phyloP scores from a whole-genome alignment of 176 grass and related monocot genomes.

The Carex littledalei region DNA sequence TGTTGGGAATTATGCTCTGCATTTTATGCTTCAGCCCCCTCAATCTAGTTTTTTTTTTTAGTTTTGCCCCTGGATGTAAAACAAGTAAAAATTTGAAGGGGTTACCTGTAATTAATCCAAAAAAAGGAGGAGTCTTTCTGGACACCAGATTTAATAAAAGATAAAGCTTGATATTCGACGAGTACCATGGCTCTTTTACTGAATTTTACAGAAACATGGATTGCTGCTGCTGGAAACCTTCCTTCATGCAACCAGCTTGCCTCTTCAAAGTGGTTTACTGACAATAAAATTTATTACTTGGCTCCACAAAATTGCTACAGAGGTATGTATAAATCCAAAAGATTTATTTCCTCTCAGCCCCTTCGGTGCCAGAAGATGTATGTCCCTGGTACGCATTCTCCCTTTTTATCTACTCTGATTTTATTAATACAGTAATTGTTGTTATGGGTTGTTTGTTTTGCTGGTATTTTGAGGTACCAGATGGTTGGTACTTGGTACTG shows the following conservation, averaged over 20 bases:
- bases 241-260: neutral
- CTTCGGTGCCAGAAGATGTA: constrained; percentile 27
- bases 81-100: neutral
- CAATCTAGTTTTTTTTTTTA: no score
- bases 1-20: no score
- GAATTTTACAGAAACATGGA: neutral
- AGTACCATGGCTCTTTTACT: neutral
- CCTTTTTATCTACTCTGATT: neutral
- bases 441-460: no score
- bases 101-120: neutral
- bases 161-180: neutral
- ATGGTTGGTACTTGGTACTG: no score
- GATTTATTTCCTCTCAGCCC: neutral
- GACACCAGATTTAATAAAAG: neutral
- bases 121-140: neutral
- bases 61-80: no score
- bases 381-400: constrained; percentile 4
- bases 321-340: neutral
- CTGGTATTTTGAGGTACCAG: no score
- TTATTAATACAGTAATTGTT: neutral
- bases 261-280: neutral
- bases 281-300: neutral
- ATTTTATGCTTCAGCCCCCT: no score
- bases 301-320: neutral
- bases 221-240: neutral